Percentiles rank a stretch among this genome's conserved stretches.
These are phyloP conservation scores for Neurospora sp. DNA, from an alignment of 495 filamentous ascomycete genomes.

Conservation along the genomic window DNA sequence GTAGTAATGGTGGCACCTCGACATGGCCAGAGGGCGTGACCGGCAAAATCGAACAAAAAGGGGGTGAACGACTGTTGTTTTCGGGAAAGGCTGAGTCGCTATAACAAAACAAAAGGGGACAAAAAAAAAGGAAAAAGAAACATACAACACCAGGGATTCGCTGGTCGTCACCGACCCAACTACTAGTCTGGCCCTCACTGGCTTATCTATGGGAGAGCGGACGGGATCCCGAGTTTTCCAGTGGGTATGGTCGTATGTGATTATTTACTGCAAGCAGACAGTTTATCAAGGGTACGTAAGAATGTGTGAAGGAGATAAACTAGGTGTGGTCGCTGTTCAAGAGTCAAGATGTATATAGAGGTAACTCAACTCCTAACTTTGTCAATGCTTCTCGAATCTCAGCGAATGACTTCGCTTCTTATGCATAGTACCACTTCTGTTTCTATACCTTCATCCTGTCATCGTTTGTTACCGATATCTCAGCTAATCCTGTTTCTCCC, in stretches of 20 bases:
- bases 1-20: too few species aligned
- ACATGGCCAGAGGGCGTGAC: too few species aligned
- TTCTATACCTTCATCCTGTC: background rate
- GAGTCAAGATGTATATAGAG: too few species aligned
- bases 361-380: too few species aligned
- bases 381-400: too few species aligned
- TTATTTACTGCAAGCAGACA: background rate
- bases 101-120: too few species aligned
- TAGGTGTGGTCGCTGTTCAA: too few species aligned
- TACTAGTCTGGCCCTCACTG: slow-evolving; percentile 29
- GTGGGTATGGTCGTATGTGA: background rate
- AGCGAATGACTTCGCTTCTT: too few species aligned
- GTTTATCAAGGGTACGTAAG: background rate
- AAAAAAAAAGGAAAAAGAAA: slow-evolving; percentile 7
- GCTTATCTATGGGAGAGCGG: slow-evolving; percentile 39
- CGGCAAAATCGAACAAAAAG: too few species aligned
- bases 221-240: slow-evolving; percentile 32
- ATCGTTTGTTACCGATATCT: background rate
- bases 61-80: too few species aligned
- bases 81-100: too few species aligned
- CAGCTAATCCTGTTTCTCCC: background rate
- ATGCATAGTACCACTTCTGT: background rate
- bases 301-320: too few species aligned
- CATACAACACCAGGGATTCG: slow-evolving; percentile 37
- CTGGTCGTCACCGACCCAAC: slow-evolving; percentile 33